phyloP scores from a whole-genome alignment of 371 early-diverging fungal species.

The Apophysomyces elegans region DNA sequence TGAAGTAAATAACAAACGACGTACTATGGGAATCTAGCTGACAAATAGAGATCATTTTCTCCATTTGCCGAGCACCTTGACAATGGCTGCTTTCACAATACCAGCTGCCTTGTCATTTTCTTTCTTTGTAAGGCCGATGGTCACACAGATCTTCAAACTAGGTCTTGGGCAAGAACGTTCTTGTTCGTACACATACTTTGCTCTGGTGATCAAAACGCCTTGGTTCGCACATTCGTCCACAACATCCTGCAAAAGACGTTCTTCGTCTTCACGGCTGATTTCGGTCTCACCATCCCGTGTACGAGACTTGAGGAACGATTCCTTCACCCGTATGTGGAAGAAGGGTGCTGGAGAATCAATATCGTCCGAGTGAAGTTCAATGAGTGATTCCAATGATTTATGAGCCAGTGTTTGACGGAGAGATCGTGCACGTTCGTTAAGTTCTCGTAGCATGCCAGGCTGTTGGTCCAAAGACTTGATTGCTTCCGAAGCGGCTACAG shows the following conservation, averaged over 20 bases:
- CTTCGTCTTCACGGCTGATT: conserved; percentile 60
- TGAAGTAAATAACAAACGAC: too few relatives aligned
- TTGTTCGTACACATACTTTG: conserved; percentile 87
- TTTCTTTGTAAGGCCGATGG: conserved; percentile 76
- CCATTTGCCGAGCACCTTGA: conserved; percentile 59
- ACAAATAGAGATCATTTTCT: conserved; percentile 29
- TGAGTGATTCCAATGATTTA: conserved; percentile 40
- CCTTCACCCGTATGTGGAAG: conserved; percentile 69
- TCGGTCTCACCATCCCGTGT: conserved; percentile 24
- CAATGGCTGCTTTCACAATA: conserved; percentile 60
- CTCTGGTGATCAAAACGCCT: conserved; percentile 83
- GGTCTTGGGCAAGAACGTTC: conserved; percentile 79
- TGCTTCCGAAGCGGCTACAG: conserved; percentile 88
- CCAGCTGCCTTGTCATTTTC: conserved; percentile 86
- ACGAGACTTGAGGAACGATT: conserved; percentile 42
- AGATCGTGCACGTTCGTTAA: conserved; percentile 37
- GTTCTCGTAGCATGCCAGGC: conserved; percentile 36
- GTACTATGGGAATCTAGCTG: too few relatives aligned
- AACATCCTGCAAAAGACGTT: conserved; percentile 79
- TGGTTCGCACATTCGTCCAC: conserved; percentile 78
- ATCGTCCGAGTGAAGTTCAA: conserved; percentile 56
- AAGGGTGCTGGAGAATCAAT: conserved; percentile 63
- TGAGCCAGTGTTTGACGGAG: conserved; percentile 44
- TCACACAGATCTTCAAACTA: conserved; percentile 82
- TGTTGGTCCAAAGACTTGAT: conserved; percentile 67